Percentiles rank a stretch among this genome's conserved stretches.
These are phyloP conservation scores for Nakataea oryzae DNA, from an alignment of 2,329 filamentous ascomycete genomes.

Conservation along the genomic window DNA sequence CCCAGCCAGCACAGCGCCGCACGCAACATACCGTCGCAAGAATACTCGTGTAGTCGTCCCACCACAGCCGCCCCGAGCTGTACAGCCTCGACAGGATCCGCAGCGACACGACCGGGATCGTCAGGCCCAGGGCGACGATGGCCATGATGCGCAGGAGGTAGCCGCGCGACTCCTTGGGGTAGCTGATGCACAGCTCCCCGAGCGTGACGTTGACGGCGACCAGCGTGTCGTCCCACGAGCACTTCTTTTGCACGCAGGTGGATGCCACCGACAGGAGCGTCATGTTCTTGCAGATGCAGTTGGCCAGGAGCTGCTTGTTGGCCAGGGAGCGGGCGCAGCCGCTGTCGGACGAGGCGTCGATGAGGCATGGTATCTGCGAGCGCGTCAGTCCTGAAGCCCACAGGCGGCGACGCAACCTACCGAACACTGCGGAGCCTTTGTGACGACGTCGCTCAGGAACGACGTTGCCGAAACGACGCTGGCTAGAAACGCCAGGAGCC, in stretches of 20 bases:
- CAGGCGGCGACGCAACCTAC: background rate
- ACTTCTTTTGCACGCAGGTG: background rate
- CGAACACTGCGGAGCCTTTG: background rate
- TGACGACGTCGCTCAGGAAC: background rate
- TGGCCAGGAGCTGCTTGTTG: background rate
- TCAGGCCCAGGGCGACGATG: background rate
- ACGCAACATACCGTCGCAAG: background rate
- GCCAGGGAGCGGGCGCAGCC: background rate
- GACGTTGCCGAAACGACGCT: background rate
- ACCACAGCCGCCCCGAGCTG: background rate
- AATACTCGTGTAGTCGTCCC: slow-evolving; percentile 1
- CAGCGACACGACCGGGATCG: background rate
- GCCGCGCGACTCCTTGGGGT: background rate
- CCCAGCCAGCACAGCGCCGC: background rate
- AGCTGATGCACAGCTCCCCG: background rate
- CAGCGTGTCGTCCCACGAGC: background rate
- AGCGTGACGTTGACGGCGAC: background rate
- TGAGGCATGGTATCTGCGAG: background rate
- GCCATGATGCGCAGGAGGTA: slow-evolving; percentile 2
- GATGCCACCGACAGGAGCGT: background rate
- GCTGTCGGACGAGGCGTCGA: background rate
- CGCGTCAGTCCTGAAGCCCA: background rate
- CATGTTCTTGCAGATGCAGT: background rate
- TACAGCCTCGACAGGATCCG: slow-evolving; percentile 1
- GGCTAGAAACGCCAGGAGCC: background rate